Percentiles rank a stretch among this genome's conserved stretches.
Evolutionary conservation across 257 asterid genomes (phyloP).

Genomic region (Linderniella brevidens): DNA sequence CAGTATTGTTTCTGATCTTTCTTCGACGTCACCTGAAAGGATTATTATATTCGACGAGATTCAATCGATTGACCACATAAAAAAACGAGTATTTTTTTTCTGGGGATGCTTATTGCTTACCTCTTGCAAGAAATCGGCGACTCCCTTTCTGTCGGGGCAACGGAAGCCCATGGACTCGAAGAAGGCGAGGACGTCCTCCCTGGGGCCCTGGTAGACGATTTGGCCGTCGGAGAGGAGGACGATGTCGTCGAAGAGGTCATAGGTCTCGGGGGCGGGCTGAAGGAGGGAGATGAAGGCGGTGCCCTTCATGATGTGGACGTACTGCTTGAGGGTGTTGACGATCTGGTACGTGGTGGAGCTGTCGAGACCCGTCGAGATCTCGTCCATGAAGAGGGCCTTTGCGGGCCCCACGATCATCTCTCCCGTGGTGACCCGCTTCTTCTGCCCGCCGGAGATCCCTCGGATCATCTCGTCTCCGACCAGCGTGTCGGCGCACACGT

Average conservation of each 20-base stretch:
- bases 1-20: constrained; percentile 61
- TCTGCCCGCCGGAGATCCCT: constrained; percentile 48
- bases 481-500: constrained; percentile 37
- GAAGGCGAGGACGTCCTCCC: constrained; percentile 30
- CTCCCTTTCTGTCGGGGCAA: constrained; percentile 48
- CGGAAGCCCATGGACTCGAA: constrained; percentile 49
- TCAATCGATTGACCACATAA: no score
- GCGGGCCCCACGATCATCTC: constrained; percentile 64
- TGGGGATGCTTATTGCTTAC: constrained; percentile 15
- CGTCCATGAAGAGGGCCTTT: constrained; percentile 60
- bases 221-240: constrained; percentile 39
- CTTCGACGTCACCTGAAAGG: constrained; percentile 44
- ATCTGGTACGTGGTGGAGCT: constrained; percentile 51
- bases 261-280: constrained; percentile 61
- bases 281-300: constrained; percentile 56
- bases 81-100: no score
- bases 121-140: constrained; percentile 63
- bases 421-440: constrained; percentile 37
- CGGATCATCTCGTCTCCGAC: constrained; percentile 44
- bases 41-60: no score
- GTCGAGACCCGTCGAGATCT: constrained; percentile 53
- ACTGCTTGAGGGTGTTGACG: constrained; percentile 30
- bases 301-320: constrained; percentile 50
- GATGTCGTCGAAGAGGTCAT: constrained; percentile 43
- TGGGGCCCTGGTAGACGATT: constrained; percentile 47